Evolutionary conservation across 116 monocot genomes (phyloP).

Genomic region (Trichopus zeylanicus): DNA sequence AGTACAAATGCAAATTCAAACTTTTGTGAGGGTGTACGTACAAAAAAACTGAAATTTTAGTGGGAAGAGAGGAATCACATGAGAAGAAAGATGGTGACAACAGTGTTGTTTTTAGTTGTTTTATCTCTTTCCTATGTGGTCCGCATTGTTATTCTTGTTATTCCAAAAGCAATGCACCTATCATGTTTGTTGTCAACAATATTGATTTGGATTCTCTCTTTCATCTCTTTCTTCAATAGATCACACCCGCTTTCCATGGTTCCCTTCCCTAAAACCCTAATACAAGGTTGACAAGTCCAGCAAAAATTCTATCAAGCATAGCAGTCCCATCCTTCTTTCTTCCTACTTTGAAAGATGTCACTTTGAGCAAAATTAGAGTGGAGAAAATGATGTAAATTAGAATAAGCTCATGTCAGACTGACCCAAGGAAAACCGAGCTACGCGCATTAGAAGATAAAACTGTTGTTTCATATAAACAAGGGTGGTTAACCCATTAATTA

Average conservation of each 20-base stretch:
- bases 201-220: slow-evolving; percentile 5
- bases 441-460: no score
- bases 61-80: background rate
- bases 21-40: no score
- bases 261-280: slow-evolving; percentile 27
- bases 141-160: slow-evolving; percentile 35
- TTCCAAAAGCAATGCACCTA: slow-evolving; percentile 21
- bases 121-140: slow-evolving; percentile 17
- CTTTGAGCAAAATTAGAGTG: background rate
- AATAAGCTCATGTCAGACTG: no score
- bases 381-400: no score
- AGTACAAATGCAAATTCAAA: no score
- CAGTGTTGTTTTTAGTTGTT: slow-evolving; percentile 6
- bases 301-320: background rate
- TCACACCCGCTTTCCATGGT: slow-evolving; percentile 27
- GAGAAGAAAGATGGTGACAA: slow-evolving; percentile 8
- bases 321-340: slow-evolving; percentile 2
- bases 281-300: slow-evolving; percentile 30
- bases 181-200: slow-evolving; percentile 21
- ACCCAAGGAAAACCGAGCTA: no score
- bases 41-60: no score
- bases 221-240: slow-evolving; percentile 27
- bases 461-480: no score
- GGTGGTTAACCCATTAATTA: no score
- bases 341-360: background rate